Evolutionary conservation across 1,284 basidiomycete species (phyloP), one percentile per base, ranked within the genome.

Genomic region (Boletellus deceptivus): DNA sequence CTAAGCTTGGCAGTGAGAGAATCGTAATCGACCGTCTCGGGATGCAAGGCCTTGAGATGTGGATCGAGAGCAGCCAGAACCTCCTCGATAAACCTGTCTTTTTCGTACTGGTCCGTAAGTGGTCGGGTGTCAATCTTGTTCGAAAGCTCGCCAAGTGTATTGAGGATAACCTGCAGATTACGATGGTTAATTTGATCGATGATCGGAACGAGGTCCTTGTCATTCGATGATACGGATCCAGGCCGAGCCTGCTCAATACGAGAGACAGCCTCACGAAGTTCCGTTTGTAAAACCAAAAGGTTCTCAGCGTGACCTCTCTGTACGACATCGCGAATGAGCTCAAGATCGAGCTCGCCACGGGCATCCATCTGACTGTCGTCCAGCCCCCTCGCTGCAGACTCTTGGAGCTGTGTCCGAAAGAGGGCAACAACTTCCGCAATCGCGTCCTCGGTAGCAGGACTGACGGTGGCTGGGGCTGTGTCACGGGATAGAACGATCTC

Each of bases 1-100:
- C 85, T 78, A 14, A 92, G 79, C 57, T 82, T 80, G 33, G 71
- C 72, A 1, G 89, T 92, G 52, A 92, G 72, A 54, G 77, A 75
- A 38, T 91, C 86, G 59, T 91, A 88, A 63, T 92, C 88, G 46
- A 91, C 75, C 11, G 80, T 73, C 44, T 88, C 86, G 18, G 78
- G 71, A 31, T 78, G 82, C 20, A 86, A 61, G 1, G 80, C 73
- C 4, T 73, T 68, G 13, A 91, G 70, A 44, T 80, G 75, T 0
- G 89, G 89, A n/a, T 73, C 66, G 36, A 91, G 69, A 14, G 75
- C 76, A 45, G 71, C 69, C 56, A 83, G 67, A n/a, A 91, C 63
- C 35, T 83, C 80, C 47, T 79, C 77, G 18, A 82, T 76, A 46
- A 86, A 71, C 36, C 73, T 63, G 55, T 84, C 80, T 36, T 77